Evolutionary conservation across 129 eudicot genomes (phyloP), one percentile per base, ranked within the genome.

Genomic region (Erigeron canadensis): DNA sequence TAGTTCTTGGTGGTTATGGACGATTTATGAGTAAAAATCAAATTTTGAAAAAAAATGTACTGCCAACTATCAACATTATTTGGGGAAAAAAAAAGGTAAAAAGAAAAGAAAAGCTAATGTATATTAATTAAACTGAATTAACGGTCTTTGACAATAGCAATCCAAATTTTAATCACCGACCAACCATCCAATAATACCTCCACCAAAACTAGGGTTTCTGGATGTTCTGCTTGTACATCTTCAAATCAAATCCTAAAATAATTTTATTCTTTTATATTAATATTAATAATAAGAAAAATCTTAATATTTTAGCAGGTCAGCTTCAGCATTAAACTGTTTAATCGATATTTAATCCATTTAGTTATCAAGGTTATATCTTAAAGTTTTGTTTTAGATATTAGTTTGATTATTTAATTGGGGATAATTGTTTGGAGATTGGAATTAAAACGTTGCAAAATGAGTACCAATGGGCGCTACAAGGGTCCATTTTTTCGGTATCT

Each of bases 391-490:
- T 21, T 34, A 56, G 75, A 19, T 67, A 22, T 50, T 67, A 62
- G 1, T 10, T 23, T n/a, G n/a, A n/a, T n/a, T n/a, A n/a, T n/a
- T 43, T 12, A 13, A 16, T 72, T 10, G 3, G 34, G 34, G 34
- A 28, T 28, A 1, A 28, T 28, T 28, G 34, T 28, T 28, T 28
- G 68, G 18, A 47, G 55, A 44, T 21, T 65, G 23, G 41, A 23
- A 38, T 18, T 51, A 44, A 47, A 62, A 11, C 17, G 3, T 16
- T 28, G 18, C 67, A 45, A 73, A 61, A 28, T n/a, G 62, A 8
- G 47, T 64, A 42, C 71, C 58, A 44, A 65, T 88, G 96, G 84
- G 68, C 78, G 77, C 65, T 11, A 65, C 65, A 71, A 80, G 87
- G 81, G 75, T 70, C 72, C 81, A 72, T 54, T 79, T 69, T 69